Conservation (phyloP, 257 asterid genomes). For the Ocimum tenuiflorum region DNA sequence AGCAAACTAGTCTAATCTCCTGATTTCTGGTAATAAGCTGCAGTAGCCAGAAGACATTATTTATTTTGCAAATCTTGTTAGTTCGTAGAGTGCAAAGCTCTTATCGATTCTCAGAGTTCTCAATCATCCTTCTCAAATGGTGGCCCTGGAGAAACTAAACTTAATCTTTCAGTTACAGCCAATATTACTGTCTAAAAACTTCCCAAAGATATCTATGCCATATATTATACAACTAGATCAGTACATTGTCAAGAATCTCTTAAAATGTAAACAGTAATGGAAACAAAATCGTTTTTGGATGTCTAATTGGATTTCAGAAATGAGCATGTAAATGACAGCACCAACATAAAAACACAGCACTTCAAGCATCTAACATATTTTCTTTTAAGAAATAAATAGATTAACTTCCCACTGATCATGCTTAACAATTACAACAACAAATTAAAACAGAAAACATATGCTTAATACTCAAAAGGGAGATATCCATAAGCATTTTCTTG, state of each 20-base stretch:
- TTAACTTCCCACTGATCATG: slow-evolving; percentile 6
- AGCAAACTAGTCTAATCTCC: background rate
- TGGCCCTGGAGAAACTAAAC: background rate
- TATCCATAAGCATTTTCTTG: slow-evolving; percentile 3
- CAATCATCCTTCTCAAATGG: background rate
- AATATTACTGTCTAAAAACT: background rate
- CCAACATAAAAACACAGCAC: slow-evolving; percentile 10
- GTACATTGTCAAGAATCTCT: background rate
- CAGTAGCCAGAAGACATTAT: background rate
- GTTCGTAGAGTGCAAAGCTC: slow-evolving; percentile 1
- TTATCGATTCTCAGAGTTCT: background rate
- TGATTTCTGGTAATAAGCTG: background rate
- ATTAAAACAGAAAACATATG: background rate
- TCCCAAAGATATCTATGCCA: background rate
- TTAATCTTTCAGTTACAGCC: background rate
- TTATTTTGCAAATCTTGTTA: background rate
- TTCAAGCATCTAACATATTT: background rate
- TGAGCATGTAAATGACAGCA: slow-evolving; percentile 4
- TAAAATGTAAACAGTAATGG: background rate
- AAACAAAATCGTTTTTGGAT: background rate
- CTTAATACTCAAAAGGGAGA: slow-evolving; percentile 11
- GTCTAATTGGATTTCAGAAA: background rate
- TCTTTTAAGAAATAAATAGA: background rate
- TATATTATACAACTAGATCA: background rate
- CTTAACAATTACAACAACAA: background rate